These are phyloP conservation scores for Neurospora tetrasperma DNA, from an alignment of 495 filamentous ascomycete species.

Conservation along the genomic window DNA sequence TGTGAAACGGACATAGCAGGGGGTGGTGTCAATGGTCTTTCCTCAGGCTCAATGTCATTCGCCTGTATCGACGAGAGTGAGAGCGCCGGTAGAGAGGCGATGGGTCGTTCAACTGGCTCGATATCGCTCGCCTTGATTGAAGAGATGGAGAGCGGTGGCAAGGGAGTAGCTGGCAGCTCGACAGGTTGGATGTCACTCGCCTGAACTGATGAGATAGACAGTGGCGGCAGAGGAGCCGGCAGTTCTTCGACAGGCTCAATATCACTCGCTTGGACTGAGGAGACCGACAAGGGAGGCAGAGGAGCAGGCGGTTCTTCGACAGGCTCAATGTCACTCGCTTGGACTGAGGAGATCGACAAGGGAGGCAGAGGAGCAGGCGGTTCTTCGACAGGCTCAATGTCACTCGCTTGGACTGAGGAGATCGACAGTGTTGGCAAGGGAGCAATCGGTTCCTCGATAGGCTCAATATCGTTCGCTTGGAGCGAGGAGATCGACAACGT, in stretches of 20 bases:
- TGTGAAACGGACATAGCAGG: constrained; percentile 15
- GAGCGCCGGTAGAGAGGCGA: constrained; percentile 6
- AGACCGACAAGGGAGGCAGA: constrained; percentile 1
- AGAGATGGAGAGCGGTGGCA: background rate
- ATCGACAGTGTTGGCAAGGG: constrained; percentile 11
- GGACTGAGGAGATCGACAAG: constrained; percentile 7
- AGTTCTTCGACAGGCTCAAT: constrained; percentile 11
- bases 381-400: constrained; percentile 11
- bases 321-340: constrained; percentile 12
- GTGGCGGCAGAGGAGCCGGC: background rate
- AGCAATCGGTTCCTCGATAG: background rate
- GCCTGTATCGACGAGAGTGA: constrained; percentile 8
- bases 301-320: constrained; percentile 4
- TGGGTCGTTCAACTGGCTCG: constrained; percentile 16
- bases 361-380: background rate
- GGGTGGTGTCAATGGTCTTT: background rate
- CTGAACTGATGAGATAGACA: constrained; percentile 6
- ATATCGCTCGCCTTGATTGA: constrained; percentile 22
- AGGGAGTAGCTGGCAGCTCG: background rate
- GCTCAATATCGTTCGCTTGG: constrained; percentile 11
- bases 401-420: constrained; percentile 12
- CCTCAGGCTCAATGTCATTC: constrained; percentile 12
- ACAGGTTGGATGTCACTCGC: background rate
- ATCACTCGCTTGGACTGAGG: constrained; percentile 7
- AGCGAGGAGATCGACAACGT: constrained; percentile 9